Evolutionary conservation across 805 yeast species (phyloP).

Genomic region (Candida stauntonica): DNA sequence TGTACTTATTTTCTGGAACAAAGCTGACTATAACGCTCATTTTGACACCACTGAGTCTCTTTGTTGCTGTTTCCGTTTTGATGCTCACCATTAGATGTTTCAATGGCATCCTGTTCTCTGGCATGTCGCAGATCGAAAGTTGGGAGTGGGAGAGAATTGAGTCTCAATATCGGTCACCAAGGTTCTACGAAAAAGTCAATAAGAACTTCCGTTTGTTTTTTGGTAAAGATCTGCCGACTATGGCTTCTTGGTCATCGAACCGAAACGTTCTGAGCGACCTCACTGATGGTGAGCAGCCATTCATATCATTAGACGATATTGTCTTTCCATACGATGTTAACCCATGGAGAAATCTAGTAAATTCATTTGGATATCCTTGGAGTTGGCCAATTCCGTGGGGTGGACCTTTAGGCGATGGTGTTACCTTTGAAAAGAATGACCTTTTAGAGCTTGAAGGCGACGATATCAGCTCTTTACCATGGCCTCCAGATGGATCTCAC

Average conservation of each 20-base stretch:
- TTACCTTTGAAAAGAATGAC: slow-evolving; percentile 52
- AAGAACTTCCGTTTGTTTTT: slow-evolving; percentile 34
- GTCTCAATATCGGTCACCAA: slow-evolving; percentile 51
- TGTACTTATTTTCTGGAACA: slow-evolving; percentile 45
- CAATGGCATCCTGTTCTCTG: slow-evolving; percentile 47
- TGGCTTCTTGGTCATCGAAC: slow-evolving; percentile 21
- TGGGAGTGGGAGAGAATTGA: slow-evolving; percentile 90
- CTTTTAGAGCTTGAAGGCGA: slow-evolving; percentile 40
- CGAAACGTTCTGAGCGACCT: slow-evolving; percentile 11
- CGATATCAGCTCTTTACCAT: slow-evolving; percentile 66
- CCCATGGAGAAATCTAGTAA: slow-evolving; percentile 45
- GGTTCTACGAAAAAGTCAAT: slow-evolving; percentile 48
- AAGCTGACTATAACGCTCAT: slow-evolving; percentile 55
- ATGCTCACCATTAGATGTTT: slow-evolving; percentile 60
- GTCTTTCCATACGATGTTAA: slow-evolving; percentile 85
- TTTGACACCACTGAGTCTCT: slow-evolving; percentile 47
- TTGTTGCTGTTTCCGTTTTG: slow-evolving; percentile 58
- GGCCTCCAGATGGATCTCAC: slow-evolving; percentile 89
- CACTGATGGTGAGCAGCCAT: slow-evolving; percentile 15
- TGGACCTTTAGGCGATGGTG: slow-evolving; percentile 55
- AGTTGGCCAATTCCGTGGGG: slow-evolving; percentile 74
- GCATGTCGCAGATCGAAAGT: slow-evolving; percentile 84
- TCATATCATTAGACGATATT: slow-evolving; percentile 54
- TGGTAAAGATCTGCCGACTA: slow-evolving; percentile 19
- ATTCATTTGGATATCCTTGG: slow-evolving; percentile 57